A percentile compares a stretch with the other conserved stretches of the same genome.
These are phyloP conservation scores for Tolypocladium guangdongense DNA, from an alignment of 2,329 filamentous ascomycete species.

Conservation along the genomic window DNA sequence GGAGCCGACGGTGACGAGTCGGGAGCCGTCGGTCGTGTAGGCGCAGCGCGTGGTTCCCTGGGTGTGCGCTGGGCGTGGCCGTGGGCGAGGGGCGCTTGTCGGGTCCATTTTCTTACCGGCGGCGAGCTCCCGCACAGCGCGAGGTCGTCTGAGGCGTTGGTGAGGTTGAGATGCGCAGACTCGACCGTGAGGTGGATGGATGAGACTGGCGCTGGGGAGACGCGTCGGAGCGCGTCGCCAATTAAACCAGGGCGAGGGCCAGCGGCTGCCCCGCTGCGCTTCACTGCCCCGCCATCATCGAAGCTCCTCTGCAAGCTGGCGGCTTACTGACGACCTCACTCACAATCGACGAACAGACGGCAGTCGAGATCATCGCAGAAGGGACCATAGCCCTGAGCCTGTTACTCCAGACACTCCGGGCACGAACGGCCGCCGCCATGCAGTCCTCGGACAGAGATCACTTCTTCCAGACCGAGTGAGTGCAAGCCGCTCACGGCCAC, in stretches of 20 bases:
- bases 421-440: conserved; percentile 36
- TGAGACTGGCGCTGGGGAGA: conserved; percentile 11
- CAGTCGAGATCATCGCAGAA: neutral
- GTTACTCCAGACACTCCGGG: neutral
- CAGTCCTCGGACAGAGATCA: conserved; percentile 63
- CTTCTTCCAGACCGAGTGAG: conserved; percentile 90
- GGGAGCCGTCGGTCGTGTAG: conserved; percentile 81
- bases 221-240: conserved; percentile 30
- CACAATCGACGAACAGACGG: neutral
- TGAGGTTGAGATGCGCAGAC: neutral
- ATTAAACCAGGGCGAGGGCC: conserved; percentile 1
- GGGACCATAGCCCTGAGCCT: neutral
- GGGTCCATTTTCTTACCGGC: conserved; percentile 15
- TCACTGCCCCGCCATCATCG: too few relatives aligned
- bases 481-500: conserved; percentile 9
- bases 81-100: conserved; percentile 31
- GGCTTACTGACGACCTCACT: neutral
- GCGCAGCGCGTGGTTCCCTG: conserved; percentile 77
- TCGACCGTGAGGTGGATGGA: neutral
- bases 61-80: conserved; percentile 64
- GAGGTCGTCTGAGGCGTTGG: neutral
- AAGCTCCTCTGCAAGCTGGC: neutral
- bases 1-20: conserved; percentile 81
- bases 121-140: neutral
- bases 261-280: conserved; percentile 1